These are phyloP conservation scores for Neocucurbitaria cava DNA, from an alignment of 2,329 filamentous ascomycete genomes.

Conservation along the genomic window DNA sequence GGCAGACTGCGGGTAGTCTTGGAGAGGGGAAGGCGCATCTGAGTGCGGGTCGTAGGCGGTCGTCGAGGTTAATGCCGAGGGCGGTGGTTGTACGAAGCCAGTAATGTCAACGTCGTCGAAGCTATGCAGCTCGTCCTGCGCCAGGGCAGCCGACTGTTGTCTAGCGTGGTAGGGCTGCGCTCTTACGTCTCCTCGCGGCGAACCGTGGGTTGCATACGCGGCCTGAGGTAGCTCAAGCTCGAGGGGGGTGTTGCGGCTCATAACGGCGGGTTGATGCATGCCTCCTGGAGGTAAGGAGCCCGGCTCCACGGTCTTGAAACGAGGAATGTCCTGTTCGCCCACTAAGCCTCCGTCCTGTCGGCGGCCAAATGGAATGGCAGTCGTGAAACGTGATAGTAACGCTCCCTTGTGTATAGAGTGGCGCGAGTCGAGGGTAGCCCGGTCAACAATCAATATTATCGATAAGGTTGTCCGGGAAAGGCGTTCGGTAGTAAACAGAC, in stretches of 20 bases:
- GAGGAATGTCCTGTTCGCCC: constrained; percentile 31
- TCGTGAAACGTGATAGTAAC: constrained; percentile 37
- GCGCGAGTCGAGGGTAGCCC: constrained; percentile 15
- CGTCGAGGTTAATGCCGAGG: constrained; percentile 41
- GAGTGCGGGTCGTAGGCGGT: constrained; percentile 46
- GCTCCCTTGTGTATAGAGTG: constrained; percentile 12
- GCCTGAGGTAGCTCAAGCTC: constrained; percentile 31
- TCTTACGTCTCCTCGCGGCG: constrained; percentile 31
- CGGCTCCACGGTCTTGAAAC: constrained; percentile 21
- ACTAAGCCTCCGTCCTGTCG: constrained; percentile 16
- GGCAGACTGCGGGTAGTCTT: constrained; percentile 30
- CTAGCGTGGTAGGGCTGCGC: constrained; percentile 25
- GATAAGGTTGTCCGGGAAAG: constrained; percentile 19
- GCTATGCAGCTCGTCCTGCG: constrained; percentile 21
- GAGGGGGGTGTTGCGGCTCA: constrained; percentile 28
- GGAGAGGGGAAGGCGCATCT: constrained; percentile 33
- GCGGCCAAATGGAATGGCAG: constrained; percentile 27
- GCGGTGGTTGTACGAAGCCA: constrained; percentile 38
- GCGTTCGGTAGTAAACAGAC: constrained; percentile 14
- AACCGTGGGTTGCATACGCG: constrained; percentile 40
- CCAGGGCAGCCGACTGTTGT: constrained; percentile 30
- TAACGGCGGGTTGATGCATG: constrained; percentile 24
- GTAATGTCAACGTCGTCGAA: constrained; percentile 46
- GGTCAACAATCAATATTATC: constrained; percentile 21
- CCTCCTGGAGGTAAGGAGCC: constrained; percentile 6